Base-by-base conservation (phyloP, 208 protist species). In the Endotrypanum monterogeii region DNA sequence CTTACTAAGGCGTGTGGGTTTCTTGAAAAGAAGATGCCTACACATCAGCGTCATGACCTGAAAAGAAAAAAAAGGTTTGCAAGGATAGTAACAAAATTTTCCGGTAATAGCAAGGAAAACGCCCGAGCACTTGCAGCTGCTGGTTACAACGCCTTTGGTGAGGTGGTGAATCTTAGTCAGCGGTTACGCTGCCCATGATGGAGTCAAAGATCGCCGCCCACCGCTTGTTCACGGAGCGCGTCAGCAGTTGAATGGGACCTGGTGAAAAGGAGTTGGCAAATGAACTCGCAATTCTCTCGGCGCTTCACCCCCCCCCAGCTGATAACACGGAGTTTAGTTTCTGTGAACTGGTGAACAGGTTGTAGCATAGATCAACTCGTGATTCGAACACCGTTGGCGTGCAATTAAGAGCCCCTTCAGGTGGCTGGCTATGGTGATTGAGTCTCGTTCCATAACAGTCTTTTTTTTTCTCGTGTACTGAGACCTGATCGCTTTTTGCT, bases 261-360 rank as follows among this genome's bases (percentile, higher is more conserved):
- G 5, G 60, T 71, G 9, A 62, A 69, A 56, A 69, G 78, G 3
- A 83, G 63, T 55, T 85, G n/a, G n/a, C n/a, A n/a, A n/a, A n/a
- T n/a, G n/a, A n/a, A n/a, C n/a, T n/a, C n/a, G n/a, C n/a, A n/a
- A n/a, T n/a, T n/a, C n/a, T n/a, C n/a, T n/a, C n/a, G n/a, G n/a
- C n/a, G n/a, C n/a, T n/a, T n/a, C n/a, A n/a, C n/a, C n/a, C n/a
- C n/a, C n/a, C n/a, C n/a, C n/a, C n/a, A n/a, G n/a, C n/a, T n/a
- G n/a, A n/a, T n/a, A n/a, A n/a, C n/a, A n/a, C n/a, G 1, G 58
- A 46, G 25, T 55, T 67, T 12, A 83, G 61, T 37, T 70, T 77
- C 23, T 80, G 44, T n/a, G 54, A 50, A 37, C 69, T 48, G 4
- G 74, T 46, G 5, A 44, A 54, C 9, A 74, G 25, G 32, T 80